Evolutionary conservation across 345 rosid genomes (phyloP).

Genomic region (Lepidium africanum): DNA sequence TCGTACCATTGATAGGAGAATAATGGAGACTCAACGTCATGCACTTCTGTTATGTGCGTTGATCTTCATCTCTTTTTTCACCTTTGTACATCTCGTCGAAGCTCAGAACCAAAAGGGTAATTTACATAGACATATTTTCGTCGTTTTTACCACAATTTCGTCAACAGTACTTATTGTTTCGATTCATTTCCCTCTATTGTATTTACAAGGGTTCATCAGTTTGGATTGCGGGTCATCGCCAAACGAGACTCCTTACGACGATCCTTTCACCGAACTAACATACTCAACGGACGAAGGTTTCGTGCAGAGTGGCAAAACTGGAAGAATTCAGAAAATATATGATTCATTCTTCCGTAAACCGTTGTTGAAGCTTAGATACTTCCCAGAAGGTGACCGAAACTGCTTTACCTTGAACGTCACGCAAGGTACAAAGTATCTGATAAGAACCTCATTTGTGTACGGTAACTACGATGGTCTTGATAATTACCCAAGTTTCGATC

Average conservation of each 20-base stretch:
- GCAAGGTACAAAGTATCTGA: slow-evolving; percentile 17
- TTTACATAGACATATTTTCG: background rate
- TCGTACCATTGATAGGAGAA: background rate
- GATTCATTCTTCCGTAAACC: slow-evolving; percentile 2
- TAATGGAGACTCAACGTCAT: slow-evolving; percentile 19
- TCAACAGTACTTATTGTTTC: background rate
- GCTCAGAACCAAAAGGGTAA: slow-evolving; percentile 21
- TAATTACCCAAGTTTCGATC: slow-evolving; percentile 16
- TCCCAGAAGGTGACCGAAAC: slow-evolving; percentile 26
- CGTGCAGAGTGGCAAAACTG: slow-evolving; percentile 17
- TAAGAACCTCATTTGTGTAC: slow-evolving; percentile 20
- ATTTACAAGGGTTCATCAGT: slow-evolving; percentile 23
- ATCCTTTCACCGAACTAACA: slow-evolving; percentile 13
- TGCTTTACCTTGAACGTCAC: slow-evolving; percentile 28
- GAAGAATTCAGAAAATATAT: slow-evolving; percentile 8
- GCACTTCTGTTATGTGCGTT: slow-evolving; percentile 6
- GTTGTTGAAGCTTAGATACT: slow-evolving; percentile 13
- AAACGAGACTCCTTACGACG: slow-evolving; percentile 4
- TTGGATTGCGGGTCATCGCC: slow-evolving; percentile 22
- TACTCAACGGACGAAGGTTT: slow-evolving; percentile 20
- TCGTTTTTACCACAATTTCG: background rate
- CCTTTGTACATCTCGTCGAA: background rate
- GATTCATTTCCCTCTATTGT: background rate
- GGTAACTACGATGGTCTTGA: slow-evolving; percentile 27
- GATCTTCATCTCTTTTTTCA: background rate